A percentile compares a stretch with the other conserved stretches of the same genome.
Evolutionary conservation across 345 rosid genomes (phyloP).

Genomic region (Cardiospermum halicacabum): DNA sequence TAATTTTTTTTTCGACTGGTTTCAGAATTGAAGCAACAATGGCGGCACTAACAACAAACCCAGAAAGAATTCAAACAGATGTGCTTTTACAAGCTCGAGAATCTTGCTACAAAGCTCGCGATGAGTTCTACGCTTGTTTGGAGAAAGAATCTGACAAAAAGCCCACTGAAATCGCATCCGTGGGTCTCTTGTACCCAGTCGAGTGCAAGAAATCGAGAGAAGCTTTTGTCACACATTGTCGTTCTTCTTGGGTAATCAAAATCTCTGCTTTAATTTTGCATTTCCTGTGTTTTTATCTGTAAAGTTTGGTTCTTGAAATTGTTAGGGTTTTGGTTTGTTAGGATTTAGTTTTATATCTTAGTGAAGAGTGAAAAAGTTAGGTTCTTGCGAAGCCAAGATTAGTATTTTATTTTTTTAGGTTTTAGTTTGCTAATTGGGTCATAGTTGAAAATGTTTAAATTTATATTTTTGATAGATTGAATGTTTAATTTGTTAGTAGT

Average conservation of each 20-base stretch:
- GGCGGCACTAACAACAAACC: slow-evolving; percentile 44
- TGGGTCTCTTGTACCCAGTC: slow-evolving; percentile 64
- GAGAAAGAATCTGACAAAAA: slow-evolving; percentile 68
- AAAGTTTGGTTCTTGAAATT: not conserved
- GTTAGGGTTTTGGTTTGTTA: not conserved
- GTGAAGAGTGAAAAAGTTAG: not conserved
- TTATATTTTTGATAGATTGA: too few species aligned
- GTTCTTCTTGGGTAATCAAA: slow-evolving; percentile 66
- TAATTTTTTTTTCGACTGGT: not conserved
- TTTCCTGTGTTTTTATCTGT: not conserved
- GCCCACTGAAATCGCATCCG: slow-evolving; percentile 69
- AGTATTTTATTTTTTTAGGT: too few species aligned
- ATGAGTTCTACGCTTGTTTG: slow-evolving; percentile 66
- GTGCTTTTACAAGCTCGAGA: slow-evolving; percentile 64
- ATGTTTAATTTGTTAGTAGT: not conserved
- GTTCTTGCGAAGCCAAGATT: too few species aligned
- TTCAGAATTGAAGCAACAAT: slow-evolving; percentile 12
- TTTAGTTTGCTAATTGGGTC: too few species aligned
- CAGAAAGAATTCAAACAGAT: slow-evolving; percentile 55
- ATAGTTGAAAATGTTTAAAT: too few species aligned
- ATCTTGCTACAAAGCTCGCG: slow-evolving; percentile 84
- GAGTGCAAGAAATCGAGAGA: slow-evolving; percentile 58
- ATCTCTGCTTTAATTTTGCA: not conserved
- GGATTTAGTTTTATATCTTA: not conserved
- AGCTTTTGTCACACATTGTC: slow-evolving; percentile 48